Conservation (phyloP, 441 rosid genomes). For the Erodium moschatum region DNA sequence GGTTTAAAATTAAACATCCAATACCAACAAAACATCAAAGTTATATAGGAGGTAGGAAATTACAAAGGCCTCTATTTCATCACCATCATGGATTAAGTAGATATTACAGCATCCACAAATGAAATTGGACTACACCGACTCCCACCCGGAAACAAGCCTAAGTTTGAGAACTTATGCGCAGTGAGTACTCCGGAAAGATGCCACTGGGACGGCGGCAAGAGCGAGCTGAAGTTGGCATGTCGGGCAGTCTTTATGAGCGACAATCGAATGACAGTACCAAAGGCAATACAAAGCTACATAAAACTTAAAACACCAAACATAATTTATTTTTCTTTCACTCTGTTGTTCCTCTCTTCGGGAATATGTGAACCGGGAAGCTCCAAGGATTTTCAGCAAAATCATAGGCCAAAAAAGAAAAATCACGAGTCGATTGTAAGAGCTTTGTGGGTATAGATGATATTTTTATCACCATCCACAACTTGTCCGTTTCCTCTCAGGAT, state of each 20-base stretch:
- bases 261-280: neutral
- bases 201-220: neutral
- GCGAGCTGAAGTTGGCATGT: neutral
- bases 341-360: neutral
- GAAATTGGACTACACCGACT: neutral
- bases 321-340: slow-evolving; percentile 4
- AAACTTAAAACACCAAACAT: neutral
- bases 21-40: slow-evolving; percentile 46
- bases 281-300: neutral
- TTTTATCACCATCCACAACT: slow-evolving; percentile 83
- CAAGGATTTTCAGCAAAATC: neutral
- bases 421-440: slow-evolving; percentile 33
- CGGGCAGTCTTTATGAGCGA: neutral
- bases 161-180: neutral
- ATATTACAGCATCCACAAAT: neutral
- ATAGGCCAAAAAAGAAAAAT: slow-evolving; percentile 5
- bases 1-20: too few species aligned
- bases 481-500: slow-evolving; percentile 83
- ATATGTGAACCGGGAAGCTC: neutral
- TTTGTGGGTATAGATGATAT: slow-evolving; percentile 59
- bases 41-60: slow-evolving; percentile 69
- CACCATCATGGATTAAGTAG: neutral
- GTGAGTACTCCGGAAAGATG: neutral
- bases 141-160: neutral
- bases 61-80: neutral